These are phyloP conservation scores for Trichocomaceae sp. DNA, from an alignment of 2,329 filamentous ascomycete species.

Conservation along the genomic window DNA sequence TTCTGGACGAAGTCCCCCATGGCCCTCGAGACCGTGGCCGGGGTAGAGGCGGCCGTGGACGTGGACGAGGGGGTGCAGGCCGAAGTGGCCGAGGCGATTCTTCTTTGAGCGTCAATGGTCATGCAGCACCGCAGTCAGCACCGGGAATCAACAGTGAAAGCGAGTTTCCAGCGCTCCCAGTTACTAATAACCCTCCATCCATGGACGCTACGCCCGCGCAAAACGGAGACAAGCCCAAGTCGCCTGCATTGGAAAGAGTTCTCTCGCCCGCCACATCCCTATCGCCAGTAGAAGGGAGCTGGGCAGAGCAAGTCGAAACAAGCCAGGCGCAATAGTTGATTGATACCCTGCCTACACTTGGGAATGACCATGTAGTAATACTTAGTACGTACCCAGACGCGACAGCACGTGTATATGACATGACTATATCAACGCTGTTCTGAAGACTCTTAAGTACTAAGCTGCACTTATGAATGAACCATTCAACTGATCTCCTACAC, in stretches of 20 bases:
- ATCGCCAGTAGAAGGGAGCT: constrained; percentile 15
- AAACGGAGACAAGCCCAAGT: constrained; percentile 17
- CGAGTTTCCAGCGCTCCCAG: constrained; percentile 33
- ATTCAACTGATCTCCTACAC: neutral
- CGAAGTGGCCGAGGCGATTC: constrained; percentile 17
- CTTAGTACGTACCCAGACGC: constrained; percentile 2
- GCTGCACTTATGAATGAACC: neutral
- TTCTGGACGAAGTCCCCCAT: constrained; percentile 17
- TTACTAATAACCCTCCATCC: constrained; percentile 20
- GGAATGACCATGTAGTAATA: constrained; percentile 1
- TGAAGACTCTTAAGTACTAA: neutral
- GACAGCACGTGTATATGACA: neutral
- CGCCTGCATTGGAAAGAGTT: neutral
- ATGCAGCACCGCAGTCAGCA: constrained; percentile 15
- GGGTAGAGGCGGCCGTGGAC: constrained; percentile 22
- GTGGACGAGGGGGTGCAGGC: constrained; percentile 25
- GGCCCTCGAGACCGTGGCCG: constrained; percentile 10
- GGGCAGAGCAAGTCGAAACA: constrained; percentile 18
- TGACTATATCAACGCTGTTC: neutral
- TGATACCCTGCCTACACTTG: neutral
- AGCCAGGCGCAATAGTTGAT: constrained; percentile 4
- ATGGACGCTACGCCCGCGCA: constrained; percentile 12
- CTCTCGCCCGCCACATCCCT: constrained; percentile 6
- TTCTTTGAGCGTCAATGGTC: constrained; percentile 15
- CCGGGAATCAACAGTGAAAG: constrained; percentile 25